phyloP scores from a whole-genome alignment of 2,329 filamentous ascomycete genomes.

The Alternaria sp. region DNA sequence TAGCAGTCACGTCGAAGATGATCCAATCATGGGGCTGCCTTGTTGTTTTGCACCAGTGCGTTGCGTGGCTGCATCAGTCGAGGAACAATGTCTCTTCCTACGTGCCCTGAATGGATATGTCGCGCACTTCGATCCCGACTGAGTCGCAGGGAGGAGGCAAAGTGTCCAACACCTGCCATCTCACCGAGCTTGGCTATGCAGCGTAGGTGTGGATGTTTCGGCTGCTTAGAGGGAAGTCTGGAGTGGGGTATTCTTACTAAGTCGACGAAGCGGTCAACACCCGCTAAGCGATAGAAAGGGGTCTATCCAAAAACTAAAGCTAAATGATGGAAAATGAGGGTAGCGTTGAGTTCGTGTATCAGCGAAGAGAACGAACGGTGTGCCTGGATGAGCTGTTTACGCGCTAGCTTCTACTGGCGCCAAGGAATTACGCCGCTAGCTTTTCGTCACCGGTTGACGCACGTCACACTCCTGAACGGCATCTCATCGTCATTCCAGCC shows the following conservation, averaged over 20 bases:
- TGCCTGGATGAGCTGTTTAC: constrained; percentile 21
- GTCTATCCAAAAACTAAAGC: constrained; percentile 19
- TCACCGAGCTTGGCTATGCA: constrained; percentile 17
- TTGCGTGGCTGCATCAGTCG: background rate
- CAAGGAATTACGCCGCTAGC: background rate
- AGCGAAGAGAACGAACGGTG: constrained; percentile 18
- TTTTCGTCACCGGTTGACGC: constrained; percentile 1
- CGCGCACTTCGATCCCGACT: constrained; percentile 17
- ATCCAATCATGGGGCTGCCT: constrained; percentile 14
- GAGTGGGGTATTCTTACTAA: constrained; percentile 32
- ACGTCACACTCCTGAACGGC: background rate
- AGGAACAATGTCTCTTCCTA: constrained; percentile 4
- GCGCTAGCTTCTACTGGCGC: background rate
- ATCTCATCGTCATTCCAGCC: background rate
- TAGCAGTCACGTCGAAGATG: background rate
- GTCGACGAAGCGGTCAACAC: constrained; percentile 27
- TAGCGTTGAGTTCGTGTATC: constrained; percentile 14
- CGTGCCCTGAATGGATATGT: background rate
- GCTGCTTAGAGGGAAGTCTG: constrained; percentile 18
- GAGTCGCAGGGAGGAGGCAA: constrained; percentile 10
- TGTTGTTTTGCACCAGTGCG: constrained; percentile 10
- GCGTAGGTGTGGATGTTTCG: constrained; percentile 14
- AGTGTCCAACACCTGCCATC: constrained; percentile 26
- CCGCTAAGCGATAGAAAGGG: constrained; percentile 15
- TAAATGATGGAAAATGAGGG: constrained; percentile 9